Evolutionary conservation across 352 stramenopile species (phyloP), one percentile per base, ranked within the genome.

Genomic region (Phytophthora agathidicida): DNA sequence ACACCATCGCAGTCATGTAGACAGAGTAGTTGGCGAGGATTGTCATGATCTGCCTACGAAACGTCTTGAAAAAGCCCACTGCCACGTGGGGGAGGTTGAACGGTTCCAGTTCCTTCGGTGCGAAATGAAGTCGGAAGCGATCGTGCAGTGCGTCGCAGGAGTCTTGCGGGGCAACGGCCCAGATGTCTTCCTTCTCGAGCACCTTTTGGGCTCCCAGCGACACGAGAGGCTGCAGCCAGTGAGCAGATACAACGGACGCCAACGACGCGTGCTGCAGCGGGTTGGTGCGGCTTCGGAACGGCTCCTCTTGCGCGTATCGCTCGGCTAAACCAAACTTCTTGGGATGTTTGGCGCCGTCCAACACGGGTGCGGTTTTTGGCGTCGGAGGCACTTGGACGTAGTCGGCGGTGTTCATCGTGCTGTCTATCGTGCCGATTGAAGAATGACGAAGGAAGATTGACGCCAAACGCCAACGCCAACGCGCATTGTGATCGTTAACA

Each of bases 101-200:
- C n/a, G 30, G 20, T 17, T 62, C 16, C 17, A 10, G 19, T 4
- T 26, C 50, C 1, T 37, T 16, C 3, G 49, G 32, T 13, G 39
- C 33, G 27, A 65, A 64, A 14, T 65, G 50, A 14, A 19, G 33
- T 17, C 46, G 23, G 35, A 77, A 77, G 19, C 50, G 55, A 26
- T 58, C 32, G 2, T 73, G 39, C 20, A 73, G 51, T 5, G 23
- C 41, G 19, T 53, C 53, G 37, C 49, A 67, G 11, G 63, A 56
- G 39, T 77, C 68, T 26, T 62, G 39, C n/a, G 52, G 43, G 17
- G 65, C 37, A 8, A 77, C 43, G 0, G 37, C 20, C 71, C 58
- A 80, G 16, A 73, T 38, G 38, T 75, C 63, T 23, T 74, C 63
- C n/a, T 72, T 52, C 22, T 75, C 58, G 10, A 80, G 60, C 16